Base-by-base conservation (phyloP, 2,329 filamentous ascomycete genomes). In the Aspergillus sp. region DNA sequence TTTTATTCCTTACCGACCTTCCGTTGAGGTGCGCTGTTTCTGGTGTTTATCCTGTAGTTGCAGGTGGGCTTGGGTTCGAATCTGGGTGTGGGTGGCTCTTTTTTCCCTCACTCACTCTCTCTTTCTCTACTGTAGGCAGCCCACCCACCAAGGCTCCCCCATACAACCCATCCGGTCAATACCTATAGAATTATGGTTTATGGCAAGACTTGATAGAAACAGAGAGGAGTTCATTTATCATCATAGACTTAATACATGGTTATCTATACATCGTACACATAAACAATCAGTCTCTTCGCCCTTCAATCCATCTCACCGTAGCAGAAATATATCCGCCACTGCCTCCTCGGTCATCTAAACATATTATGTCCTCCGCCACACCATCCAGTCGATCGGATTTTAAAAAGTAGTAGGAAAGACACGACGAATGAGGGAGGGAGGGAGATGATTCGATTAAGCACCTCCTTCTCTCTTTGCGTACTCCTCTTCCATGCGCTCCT, bases 401-500 rank as follows among this genome's bases (percentile, higher is more conserved):
- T 6, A 24, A 1, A 24, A 22, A 22, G 22, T 22, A 22, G 6
- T 6, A 9, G 1, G 6, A 26, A 26, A 26, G 26, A 26, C 6
- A 26, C 26, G 22, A 22, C 22, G 22, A 26, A 5, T 6, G 26
- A 52, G 11, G 11, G 31, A 52, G 5, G 32, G 29, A 36, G 32
- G 14, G 32, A 36, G 32, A 10, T 26, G n/a, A 16, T 18, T 50
- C 36, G 29, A 18, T 49, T 26, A 77, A 66, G 79, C 76, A 69
- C 76, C 75, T 1, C 75, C 74, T 64, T 80, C 78, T 53, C 77
- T 65, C 74, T 79, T 78, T 58, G 76, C 75, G 68, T 79, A 78
- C 65, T 81, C 79, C 51, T 79, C 78, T 68, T 79, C 79, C 67
- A 81, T 80, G 14, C 76, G 72, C 65, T 80, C 78, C 61, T 78